phyloP scores from a whole-genome alignment of 2,329 filamentous ascomycete genomes.

The Allantophomopsis cytisporea region DNA sequence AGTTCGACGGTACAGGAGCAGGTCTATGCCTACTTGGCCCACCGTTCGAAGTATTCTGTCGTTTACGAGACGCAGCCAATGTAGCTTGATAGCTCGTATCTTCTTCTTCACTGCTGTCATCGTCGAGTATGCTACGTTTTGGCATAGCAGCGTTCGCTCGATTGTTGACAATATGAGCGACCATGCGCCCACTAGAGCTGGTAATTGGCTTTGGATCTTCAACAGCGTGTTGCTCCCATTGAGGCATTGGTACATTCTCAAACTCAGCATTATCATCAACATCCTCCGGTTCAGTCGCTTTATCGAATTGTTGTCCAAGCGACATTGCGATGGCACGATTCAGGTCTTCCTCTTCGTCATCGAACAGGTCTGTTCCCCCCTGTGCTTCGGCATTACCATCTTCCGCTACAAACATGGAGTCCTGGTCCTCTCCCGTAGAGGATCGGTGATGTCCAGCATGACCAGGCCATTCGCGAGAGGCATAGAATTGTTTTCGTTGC shows the following conservation, averaged over 20 bases:
- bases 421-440: slow-evolving; percentile 8
- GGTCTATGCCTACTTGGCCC: slow-evolving; percentile 13
- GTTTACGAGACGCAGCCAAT: slow-evolving; percentile 56
- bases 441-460: slow-evolving; percentile 6
- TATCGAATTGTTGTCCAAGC: slow-evolving; percentile 47
- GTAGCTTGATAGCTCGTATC: slow-evolving; percentile 73
- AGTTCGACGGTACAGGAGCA: slow-evolving; percentile 29
- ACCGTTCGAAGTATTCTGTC: slow-evolving; percentile 26
- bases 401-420: slow-evolving; percentile 15
- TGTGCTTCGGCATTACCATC: slow-evolving; percentile 2
- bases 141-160: slow-evolving; percentile 48
- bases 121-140: slow-evolving; percentile 22
- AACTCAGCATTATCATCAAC: slow-evolving; percentile 26
- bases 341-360: slow-evolving; percentile 61
- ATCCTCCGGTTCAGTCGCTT: slow-evolving; percentile 20
- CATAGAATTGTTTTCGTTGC: slow-evolving; percentile 9
- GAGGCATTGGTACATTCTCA: slow-evolving; percentile 35
- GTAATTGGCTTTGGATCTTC: slow-evolving; percentile 35
- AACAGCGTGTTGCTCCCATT: slow-evolving; percentile 42
- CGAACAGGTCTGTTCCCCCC: slow-evolving; percentile 23
- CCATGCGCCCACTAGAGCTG: slow-evolving; percentile 41
- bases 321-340: slow-evolving; percentile 77
- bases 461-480: slow-evolving; percentile 2
- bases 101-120: slow-evolving; percentile 52
- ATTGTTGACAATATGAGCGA: slow-evolving; percentile 64